Percentiles rank a stretch among this genome's conserved stretches.
phyloP scores from a whole-genome alignment of 202 grass and related monocot genomes.

The Schoenoplectus tabernaemontani region DNA sequence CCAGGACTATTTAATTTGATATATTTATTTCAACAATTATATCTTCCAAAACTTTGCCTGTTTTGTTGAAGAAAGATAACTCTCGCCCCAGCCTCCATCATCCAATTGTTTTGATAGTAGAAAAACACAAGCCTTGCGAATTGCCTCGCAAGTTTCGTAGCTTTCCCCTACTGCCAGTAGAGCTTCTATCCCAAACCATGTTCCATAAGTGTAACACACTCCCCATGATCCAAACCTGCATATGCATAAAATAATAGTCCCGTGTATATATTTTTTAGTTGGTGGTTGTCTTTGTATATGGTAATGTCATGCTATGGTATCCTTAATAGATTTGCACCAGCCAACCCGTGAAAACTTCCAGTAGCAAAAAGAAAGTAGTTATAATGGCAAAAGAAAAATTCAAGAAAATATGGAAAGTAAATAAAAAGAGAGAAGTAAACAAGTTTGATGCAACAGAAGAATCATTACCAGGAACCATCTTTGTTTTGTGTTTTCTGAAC shows the following conservation, averaged over 20 bases:
- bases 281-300: background rate
- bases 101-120: conserved; percentile 55
- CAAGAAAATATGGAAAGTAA: background rate
- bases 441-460: background rate
- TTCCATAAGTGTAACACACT: conserved; percentile 73
- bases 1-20: background rate
- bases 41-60: conserved; percentile 34
- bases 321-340: background rate
- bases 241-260: conserved; percentile 6
- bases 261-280: background rate
- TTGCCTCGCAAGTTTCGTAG: conserved; percentile 35
- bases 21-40: background rate
- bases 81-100: conserved; percentile 79
- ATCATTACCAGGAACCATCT: conserved; percentile 67
- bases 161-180: conserved; percentile 41
- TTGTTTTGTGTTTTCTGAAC: conserved; percentile 57
- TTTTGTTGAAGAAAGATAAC: conserved; percentile 68
- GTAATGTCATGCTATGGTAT: background rate
- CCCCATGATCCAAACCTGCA: conserved; percentile 75
- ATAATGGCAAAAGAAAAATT: background rate
- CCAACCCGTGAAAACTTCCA: background rate
- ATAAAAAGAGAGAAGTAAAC: background rate
- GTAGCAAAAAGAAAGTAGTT: background rate
- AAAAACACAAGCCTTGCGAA: conserved; percentile 53
- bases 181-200: conserved; percentile 62